Conservation (phyloP, 1,284 basidiomycete species). For the Flammula alnicola region DNA sequence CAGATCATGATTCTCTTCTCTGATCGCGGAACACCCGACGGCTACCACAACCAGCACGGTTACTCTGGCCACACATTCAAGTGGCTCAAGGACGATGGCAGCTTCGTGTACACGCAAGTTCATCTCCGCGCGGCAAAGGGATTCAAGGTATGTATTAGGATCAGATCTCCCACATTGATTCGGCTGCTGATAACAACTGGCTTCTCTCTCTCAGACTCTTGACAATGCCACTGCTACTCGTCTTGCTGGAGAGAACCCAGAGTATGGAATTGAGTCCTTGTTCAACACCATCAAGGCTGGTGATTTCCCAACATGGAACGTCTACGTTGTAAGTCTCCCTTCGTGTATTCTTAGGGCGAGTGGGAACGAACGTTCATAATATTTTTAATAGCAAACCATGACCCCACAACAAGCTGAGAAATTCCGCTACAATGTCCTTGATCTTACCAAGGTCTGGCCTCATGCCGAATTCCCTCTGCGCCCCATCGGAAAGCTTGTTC, state of each 20-base stretch:
- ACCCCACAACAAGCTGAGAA: slow-evolving; percentile 88
- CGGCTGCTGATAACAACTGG: slow-evolving; percentile 6
- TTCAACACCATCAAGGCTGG: slow-evolving; percentile 83
- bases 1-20: slow-evolving; percentile 90
- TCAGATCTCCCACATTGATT: slow-evolving; percentile 10
- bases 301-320: slow-evolving; percentile 81
- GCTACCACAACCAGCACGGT: slow-evolving; percentile 84
- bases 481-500: slow-evolving; percentile 82
- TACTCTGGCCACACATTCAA: slow-evolving; percentile 96
- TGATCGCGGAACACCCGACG: slow-evolving; percentile 91
- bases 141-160: slow-evolving; percentile 59
- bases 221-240: slow-evolving; percentile 49
- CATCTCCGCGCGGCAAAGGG: slow-evolving; percentile 80
- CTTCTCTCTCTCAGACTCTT: slow-evolving; percentile 54
- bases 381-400: slow-evolving; percentile 82
- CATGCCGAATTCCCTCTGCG: slow-evolving; percentile 87
- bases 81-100: slow-evolving; percentile 81
- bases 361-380: too few relatives aligned
- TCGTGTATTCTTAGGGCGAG: background rate
- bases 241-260: slow-evolving; percentile 75
- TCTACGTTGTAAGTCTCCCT: slow-evolving; percentile 62
- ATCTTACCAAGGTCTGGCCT: slow-evolving; percentile 91
- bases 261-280: slow-evolving; percentile 78
- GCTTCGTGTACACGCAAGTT: slow-evolving; percentile 84
- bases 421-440: slow-evolving; percentile 88